These are phyloP conservation scores for Coffea canephora DNA, from an alignment of 257 asterid genomes.

Conservation along the genomic window DNA sequence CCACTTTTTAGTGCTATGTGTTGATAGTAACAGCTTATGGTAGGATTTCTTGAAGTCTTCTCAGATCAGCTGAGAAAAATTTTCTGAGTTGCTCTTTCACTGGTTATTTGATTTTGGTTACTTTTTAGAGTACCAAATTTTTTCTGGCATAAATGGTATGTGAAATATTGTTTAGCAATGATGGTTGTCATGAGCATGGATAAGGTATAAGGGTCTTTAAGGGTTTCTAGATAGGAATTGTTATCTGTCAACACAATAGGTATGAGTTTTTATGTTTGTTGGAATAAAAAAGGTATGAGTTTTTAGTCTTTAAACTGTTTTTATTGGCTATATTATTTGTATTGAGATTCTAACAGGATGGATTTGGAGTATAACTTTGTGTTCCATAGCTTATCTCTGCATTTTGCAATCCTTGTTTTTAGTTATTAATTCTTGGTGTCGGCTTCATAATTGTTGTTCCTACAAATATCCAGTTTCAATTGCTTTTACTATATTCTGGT, in stretches of 20 bases:
- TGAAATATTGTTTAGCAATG: neutral
- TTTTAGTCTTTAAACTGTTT: neutral
- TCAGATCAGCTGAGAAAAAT: neutral
- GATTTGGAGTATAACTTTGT: neutral
- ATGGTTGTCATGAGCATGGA: neutral
- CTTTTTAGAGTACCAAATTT: neutral
- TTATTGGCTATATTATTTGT: neutral
- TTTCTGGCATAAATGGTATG: neutral
- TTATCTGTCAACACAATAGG: neutral
- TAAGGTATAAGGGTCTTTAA: neutral
- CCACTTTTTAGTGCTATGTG: neutral
- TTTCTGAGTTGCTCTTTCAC: neutral
- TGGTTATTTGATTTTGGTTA: neutral
- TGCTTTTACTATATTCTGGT: slow-evolving; percentile 7
- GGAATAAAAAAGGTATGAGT: neutral
- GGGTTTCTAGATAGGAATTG: neutral
- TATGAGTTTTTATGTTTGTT: neutral
- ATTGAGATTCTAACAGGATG: neutral
- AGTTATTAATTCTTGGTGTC: neutral
- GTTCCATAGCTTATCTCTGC: neutral
- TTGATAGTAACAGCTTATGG: neutral
- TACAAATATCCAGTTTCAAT: neutral
- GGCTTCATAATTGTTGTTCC: neutral
- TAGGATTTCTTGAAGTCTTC: neutral
- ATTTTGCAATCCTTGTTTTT: neutral